Percentiles rank a stretch among this genome's conserved stretches.
phyloP scores from a whole-genome alignment of 1,139 yeast species.

The Saccharomyces hybrid region DNA sequence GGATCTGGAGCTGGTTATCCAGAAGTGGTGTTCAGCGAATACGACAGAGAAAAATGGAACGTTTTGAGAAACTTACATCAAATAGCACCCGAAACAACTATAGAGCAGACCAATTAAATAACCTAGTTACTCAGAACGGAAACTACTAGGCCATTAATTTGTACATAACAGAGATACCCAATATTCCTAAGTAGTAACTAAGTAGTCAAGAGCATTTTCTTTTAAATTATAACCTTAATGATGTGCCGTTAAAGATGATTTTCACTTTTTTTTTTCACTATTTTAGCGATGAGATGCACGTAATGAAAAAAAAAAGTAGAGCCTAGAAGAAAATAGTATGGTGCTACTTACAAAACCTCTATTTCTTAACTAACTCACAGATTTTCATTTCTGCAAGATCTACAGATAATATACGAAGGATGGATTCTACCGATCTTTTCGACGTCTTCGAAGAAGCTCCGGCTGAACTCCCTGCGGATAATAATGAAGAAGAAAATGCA shows the following conservation, averaged over 20 bases:
- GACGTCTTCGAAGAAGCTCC: constrained; percentile 58
- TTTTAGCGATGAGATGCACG: constrained; percentile 8
- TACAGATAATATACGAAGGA: constrained; percentile 4
- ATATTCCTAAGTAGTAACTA: no score
- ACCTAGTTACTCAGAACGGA: not conserved
- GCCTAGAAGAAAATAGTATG: not conserved
- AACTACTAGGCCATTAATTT: no score
- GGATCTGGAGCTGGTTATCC: constrained; percentile 15
- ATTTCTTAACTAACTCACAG: constrained; percentile 82
- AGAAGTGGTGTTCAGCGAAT: constrained; percentile 23
- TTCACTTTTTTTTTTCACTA: not conserved
- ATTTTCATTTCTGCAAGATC: constrained; percentile 6
- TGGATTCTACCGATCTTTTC: constrained; percentile 43
- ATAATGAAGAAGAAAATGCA: constrained; percentile 14
- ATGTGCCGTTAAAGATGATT: no score
- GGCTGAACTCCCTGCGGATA: constrained; percentile 34
- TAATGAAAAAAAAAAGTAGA: constrained; percentile 59
- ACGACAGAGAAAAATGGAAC: constrained; percentile 29
- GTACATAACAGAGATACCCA: no score
- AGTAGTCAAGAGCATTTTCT: not conserved
- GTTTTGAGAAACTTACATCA: constrained; percentile 15
- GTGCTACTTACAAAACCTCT: constrained; percentile 26
- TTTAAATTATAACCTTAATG: no score
- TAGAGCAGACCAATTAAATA: not conserved
- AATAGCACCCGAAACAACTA: constrained; percentile 6